Base-by-base conservation (phyloP, 345 rosid species). In the Sisymbrium irio region DNA sequence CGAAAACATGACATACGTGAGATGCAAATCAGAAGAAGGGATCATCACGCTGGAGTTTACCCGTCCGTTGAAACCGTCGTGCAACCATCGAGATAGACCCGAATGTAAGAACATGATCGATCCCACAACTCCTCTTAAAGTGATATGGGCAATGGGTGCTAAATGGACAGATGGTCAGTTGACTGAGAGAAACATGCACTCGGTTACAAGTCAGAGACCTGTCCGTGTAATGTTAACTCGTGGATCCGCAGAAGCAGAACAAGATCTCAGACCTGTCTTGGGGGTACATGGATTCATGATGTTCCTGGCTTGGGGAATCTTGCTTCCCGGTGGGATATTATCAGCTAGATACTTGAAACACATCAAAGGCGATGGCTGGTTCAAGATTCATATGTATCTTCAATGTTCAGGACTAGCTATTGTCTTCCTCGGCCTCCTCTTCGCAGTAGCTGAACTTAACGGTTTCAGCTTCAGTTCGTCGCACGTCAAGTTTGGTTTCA, bases 271-370 rank as follows among this genome's bases (percentile, higher is more conserved):
- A 35, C 97, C 97, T 0, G 97, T 95, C 11, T 79, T 90, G 54
- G 96, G 97, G 1, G 97, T 92, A 42, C 99, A 95, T n/a, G 97
- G 99, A 42, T 95, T 92, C 83, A 92, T 95, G 99, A 92, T 95
- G 99, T 95, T 95, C 81, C 99, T 95, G 12, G 96, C 97, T 58
- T 95, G 97, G 97, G 99, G 97, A 40, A 89, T 95, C 83, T 74
- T 95, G 78, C 88, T 95, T 65, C 97, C 99, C 14, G 91, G 96
- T 2, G 97, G 99, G 33, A 83, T 89, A 76, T 65, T 95, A 78
- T 86, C 99, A 0, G 93, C 97, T 53, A 85, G 97, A 69, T 95
- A 89, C 84, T 67, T 95, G 71, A 91, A 95, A 79, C 97, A 92
- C 51, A 89, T 95, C 65, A 91, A 95, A 72, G 99, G 97, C 33